Base-by-base conservation (phyloP, 2,329 filamentous ascomycete species). In the Waltergamsia citrina region DNA sequence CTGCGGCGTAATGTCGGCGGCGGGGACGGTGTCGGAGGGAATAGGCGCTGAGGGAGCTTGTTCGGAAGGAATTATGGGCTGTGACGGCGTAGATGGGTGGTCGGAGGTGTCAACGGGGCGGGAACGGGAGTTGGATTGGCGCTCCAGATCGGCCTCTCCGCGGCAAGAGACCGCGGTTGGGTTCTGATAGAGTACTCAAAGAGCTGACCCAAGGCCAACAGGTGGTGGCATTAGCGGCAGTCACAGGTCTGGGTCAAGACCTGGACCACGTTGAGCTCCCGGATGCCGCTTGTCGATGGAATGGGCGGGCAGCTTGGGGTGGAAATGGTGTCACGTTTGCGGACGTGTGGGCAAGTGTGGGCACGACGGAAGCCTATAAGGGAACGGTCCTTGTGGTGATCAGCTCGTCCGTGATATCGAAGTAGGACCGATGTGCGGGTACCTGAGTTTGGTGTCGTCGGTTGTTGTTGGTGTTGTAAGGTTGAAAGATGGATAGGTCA, bases 51-150 rank as follows among this genome's bases (percentile, higher is more conserved):
- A 63, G 56, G 57, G 41, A 44, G 53, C 54, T 48, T 60, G 60
- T 62, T 56, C 63, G 50, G 65, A 53, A 58, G 69, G 51, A 57
- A 58, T 56, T 51, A 61, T 55, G 48, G 65, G 57, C 58, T 62
- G 57, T 46, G 62, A 69, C 67, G 72, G 67, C 55, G 63, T 67
- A 62, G 69, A 59, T 69, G 74, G 71, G 67, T 70, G 60, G 77
- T 78, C 79, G 74, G 80, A 63, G 66, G 69, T 44, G 47, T 49
- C 42, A 37, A 48, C 45, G 51, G 50, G 47, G 45, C 43, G 49
- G 46, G 50, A 53, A 46, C 45, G 50, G 43, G 54, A 41, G 45
- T 48, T 44, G 44, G 27, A 28, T 14, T 28, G 31, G 19, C 45
- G 49, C 49, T 62, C 59, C 59, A 62, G 57, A 47, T 57, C 59